A percentile compares a stretch with the other conserved stretches of the same genome.
Conservation (phyloP, 2,329 filamentous ascomycete genomes). For the Gremmenia infestans region DNA sequence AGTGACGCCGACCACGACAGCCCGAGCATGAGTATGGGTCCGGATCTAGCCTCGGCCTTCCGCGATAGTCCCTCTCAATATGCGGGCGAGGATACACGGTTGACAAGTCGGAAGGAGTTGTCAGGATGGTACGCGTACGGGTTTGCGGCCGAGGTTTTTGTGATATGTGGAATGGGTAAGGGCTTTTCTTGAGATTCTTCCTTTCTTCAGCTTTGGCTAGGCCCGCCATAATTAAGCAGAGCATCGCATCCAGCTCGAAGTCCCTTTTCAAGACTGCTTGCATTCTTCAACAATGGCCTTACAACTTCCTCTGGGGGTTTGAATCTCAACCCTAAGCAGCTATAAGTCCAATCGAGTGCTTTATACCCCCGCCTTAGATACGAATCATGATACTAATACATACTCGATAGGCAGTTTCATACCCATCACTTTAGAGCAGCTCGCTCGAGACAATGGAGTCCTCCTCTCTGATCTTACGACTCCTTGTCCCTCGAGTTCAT, state of each 20-base stretch:
- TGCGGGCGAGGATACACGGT: slow-evolving; percentile 78
- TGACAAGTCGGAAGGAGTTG: slow-evolving; percentile 82
- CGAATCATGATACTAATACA: slow-evolving; percentile 13
- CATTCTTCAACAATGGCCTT: too few relatives aligned
- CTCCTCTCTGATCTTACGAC: slow-evolving; percentile 70
- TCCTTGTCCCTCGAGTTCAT: slow-evolving; percentile 50
- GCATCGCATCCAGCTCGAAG: too few relatives aligned
- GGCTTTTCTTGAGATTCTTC: not conserved
- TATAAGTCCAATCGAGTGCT: too few relatives aligned
- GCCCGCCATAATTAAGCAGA: not conserved
- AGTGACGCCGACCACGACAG: slow-evolving; percentile 28
- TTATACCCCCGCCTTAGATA: not conserved
- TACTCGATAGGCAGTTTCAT: slow-evolving; percentile 73
- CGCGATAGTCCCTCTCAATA: slow-evolving; percentile 47
- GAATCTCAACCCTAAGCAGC: too few relatives aligned
- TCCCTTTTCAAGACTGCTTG: not conserved
- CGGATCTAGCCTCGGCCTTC: slow-evolving; percentile 32
- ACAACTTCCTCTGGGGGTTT: too few relatives aligned
- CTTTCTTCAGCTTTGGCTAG: not conserved
- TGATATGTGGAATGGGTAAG: slow-evolving; percentile 81
- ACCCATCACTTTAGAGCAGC: slow-evolving; percentile 88
- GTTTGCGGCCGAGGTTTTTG: slow-evolving; percentile 94
- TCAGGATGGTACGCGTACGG: slow-evolving; percentile 94
- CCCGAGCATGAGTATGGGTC: slow-evolving; percentile 24
- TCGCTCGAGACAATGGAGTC: slow-evolving; percentile 88